Conservation (phyloP, 441 rosid genomes). For the Corymbia citriodora region DNA sequence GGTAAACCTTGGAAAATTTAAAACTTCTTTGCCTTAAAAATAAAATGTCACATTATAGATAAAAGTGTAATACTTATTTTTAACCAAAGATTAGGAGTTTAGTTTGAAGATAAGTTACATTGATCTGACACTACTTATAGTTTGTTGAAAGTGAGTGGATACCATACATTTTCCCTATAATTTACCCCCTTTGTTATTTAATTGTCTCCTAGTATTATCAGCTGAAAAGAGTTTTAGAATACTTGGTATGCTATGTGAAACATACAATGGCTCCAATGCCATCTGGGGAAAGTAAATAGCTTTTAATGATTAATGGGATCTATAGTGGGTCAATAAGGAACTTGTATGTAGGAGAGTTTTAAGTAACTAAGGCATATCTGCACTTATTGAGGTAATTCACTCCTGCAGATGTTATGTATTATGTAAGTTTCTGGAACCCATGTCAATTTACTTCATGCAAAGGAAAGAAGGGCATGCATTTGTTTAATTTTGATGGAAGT, state of each 20-base stretch:
- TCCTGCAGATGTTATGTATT: not conserved
- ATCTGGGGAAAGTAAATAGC: not conserved
- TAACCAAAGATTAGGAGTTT: not conserved
- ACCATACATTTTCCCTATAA: not conserved
- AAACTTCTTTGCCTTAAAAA: not conserved
- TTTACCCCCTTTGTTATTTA: not conserved
- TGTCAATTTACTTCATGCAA: not conserved
- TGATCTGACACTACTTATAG: not conserved
- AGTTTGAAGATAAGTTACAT: not conserved
- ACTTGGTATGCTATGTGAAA: not conserved
- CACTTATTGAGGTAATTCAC: not conserved
- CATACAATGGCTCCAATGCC: not conserved
- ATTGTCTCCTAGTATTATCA: not conserved
- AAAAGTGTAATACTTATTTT: not conserved
- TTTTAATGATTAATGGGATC: not conserved
- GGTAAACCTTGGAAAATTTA: not conserved
- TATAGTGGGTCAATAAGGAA: not conserved
- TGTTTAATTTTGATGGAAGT: not conserved
- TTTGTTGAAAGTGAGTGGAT: not conserved
- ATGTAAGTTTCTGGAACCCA: not conserved
- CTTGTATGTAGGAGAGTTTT: not conserved
- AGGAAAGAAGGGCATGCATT: not conserved
- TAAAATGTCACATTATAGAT: not conserved
- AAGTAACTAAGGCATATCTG: not conserved
- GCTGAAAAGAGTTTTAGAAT: not conserved